A percentile compares a stretch with the other conserved stretches of the same genome.
These are phyloP conservation scores for Xenoacremonium recifei DNA, from an alignment of 2,329 filamentous ascomycete species.

Conservation along the genomic window DNA sequence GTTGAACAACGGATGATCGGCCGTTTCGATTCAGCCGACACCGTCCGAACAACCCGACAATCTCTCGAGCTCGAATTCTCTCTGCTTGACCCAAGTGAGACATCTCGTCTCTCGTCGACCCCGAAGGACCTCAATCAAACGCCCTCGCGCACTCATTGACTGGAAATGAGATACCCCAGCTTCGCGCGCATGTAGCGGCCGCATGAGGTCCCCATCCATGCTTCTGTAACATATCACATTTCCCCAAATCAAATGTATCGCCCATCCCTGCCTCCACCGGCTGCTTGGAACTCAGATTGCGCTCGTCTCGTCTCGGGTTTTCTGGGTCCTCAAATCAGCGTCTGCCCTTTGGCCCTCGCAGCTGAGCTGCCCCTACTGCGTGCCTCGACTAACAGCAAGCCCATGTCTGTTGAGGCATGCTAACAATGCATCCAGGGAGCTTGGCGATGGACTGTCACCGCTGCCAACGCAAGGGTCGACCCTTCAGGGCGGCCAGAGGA, in stretches of 20 bases:
- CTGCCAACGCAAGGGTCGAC: not conserved
- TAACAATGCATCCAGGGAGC: not conserved
- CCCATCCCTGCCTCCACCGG: conserved; percentile 18
- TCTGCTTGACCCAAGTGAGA: too few species aligned
- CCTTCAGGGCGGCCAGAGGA: not conserved
- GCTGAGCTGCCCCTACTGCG: conserved; percentile 1
- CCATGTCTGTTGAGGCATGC: not conserved
- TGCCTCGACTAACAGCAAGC: not conserved
- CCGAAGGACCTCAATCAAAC: conserved; percentile 3
- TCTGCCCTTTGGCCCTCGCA: conserved; percentile 14
- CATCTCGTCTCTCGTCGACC: not conserved
- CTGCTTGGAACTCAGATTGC: conserved; percentile 24
- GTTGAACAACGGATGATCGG: too few species aligned
- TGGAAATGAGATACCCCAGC: conserved; percentile 20
- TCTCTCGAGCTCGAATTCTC: too few species aligned
- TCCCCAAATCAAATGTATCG: conserved; percentile 7
- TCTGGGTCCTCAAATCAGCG: conserved; percentile 16
- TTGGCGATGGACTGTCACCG: too few species aligned
- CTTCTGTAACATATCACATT: conserved; percentile 25
- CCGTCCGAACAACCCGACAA: too few species aligned
- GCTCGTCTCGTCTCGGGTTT: conserved; percentile 18
- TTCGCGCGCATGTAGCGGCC: conserved; percentile 21
- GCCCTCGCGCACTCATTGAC: conserved; percentile 5
- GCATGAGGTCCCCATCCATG: conserved; percentile 22
- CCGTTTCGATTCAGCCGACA: too few species aligned